phyloP scores from a whole-genome alignment of 805 yeast species.

The Candida rishiriensis region DNA sequence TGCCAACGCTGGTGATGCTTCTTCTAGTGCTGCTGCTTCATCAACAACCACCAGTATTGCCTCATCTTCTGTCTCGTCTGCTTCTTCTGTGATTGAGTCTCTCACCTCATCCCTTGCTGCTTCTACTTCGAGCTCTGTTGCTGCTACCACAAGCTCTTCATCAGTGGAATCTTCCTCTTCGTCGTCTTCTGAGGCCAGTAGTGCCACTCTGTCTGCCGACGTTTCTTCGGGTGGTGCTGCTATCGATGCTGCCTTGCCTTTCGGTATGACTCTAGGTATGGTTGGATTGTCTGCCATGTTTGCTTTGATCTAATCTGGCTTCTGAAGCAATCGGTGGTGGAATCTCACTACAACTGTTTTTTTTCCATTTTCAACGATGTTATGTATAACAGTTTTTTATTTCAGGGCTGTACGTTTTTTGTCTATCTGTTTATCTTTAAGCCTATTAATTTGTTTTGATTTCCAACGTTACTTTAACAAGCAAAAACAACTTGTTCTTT shows the following conservation, averaged over 20 bases:
- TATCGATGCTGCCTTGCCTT: constrained; percentile 1
- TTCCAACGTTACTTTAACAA: too few species aligned
- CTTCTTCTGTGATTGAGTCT: constrained; percentile 1
- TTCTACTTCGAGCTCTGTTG: not conserved
- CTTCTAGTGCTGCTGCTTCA: constrained; percentile 10
- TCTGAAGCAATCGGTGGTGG: too few species aligned
- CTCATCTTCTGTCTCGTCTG: constrained; percentile 8
- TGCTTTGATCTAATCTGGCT: constrained; percentile 18
- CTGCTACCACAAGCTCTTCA: not conserved
- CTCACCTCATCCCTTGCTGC: not conserved
- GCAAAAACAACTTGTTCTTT: too few species aligned
- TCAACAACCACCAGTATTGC: constrained; percentile 11
- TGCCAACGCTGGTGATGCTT: constrained; percentile 10
- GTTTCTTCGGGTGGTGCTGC: constrained; percentile 11
- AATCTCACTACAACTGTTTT: too few species aligned
- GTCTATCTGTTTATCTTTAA: too few species aligned
- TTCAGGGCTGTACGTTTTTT: too few species aligned
- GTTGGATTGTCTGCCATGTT: constrained; percentile 21
- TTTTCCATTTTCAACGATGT: too few species aligned
- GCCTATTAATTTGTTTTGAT: too few species aligned
- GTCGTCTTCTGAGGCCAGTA: constrained; percentile 8
- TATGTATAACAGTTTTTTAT: too few species aligned
- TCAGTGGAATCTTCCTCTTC: constrained; percentile 6
- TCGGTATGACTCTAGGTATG: constrained; percentile 18
- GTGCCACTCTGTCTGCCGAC: constrained; percentile 9